Percentiles rank a stretch among this genome's conserved stretches.
phyloP scores from a whole-genome alignment of 2,329 filamentous ascomycete species.

The Aspergillus sp. region DNA sequence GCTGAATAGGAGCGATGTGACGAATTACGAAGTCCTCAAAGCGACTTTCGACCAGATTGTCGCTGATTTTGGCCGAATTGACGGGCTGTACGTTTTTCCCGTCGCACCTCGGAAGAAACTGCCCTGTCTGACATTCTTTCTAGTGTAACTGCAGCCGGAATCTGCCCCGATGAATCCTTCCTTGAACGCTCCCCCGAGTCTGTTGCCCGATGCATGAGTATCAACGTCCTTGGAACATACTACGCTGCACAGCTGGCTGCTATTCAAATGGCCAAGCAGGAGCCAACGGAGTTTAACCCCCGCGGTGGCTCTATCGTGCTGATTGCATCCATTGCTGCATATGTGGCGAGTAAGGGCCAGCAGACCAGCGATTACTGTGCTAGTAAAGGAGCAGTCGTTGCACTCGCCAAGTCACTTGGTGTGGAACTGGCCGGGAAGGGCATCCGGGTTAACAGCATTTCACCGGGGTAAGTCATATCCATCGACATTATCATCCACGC shows the following conservation, averaged over 20 bases:
- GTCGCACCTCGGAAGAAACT: not conserved
- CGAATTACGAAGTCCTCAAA: not conserved
- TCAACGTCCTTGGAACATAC: not conserved
- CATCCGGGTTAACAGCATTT: conserved; percentile 43
- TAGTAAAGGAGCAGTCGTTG: conserved; percentile 30
- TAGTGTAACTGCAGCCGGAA: not conserved
- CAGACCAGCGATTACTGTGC: conserved; percentile 9
- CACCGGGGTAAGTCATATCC: conserved; percentile 5
- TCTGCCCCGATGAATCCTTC: not conserved
- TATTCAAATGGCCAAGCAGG: not conserved
- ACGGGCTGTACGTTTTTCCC: not conserved
- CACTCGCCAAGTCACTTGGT: conserved; percentile 15
- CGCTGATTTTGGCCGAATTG: not conserved
- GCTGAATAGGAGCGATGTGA: not conserved
- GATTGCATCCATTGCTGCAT: conserved; percentile 11
- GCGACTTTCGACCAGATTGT: not conserved
- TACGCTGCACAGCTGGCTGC: not conserved
- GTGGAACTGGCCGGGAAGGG: conserved; percentile 42
- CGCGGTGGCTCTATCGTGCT: conserved; percentile 8
- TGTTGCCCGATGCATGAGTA: not conserved
- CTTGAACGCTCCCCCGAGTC: not conserved
- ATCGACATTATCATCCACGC: conserved; percentile 12
- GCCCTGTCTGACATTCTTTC: not conserved
- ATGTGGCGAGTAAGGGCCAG: conserved; percentile 8
- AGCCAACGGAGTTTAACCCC: not conserved